Evolutionary conservation across 108 stramenopile genomes (phyloP).

Genomic region (Bacterosira constricta): DNA sequence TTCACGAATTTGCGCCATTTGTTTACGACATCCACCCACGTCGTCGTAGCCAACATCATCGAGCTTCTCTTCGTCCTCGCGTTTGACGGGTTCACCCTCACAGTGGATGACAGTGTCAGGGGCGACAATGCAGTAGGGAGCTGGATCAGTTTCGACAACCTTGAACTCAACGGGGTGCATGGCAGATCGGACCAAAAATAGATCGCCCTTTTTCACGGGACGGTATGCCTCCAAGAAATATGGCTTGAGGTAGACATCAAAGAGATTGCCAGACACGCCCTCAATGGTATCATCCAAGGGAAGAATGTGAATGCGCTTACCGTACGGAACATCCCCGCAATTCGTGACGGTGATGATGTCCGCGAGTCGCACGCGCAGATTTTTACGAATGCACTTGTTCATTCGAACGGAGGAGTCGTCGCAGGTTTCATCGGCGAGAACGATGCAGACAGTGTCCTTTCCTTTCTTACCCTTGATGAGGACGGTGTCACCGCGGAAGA

Average conservation of each 20-base stretch:
- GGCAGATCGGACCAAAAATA: constrained; percentile 96
- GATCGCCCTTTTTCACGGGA: constrained; percentile 98
- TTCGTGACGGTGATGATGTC: constrained; percentile 96
- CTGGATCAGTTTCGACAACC: constrained; percentile 98
- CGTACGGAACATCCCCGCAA: constrained; percentile 98
- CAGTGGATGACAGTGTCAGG: constrained; percentile 99
- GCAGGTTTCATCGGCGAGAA: constrained; percentile 95
- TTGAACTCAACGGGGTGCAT: constrained; percentile 99
- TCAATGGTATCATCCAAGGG: constrained; percentile 99
- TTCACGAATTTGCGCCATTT: constrained; percentile 99
- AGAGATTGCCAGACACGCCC: constrained; percentile 98
- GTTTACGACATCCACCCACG: constrained; percentile 98
- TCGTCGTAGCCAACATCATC: constrained; percentile 99
- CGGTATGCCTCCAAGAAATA: constrained; percentile 99
- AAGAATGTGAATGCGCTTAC: constrained; percentile 97
- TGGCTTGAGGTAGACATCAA: constrained; percentile 99
- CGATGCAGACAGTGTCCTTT: constrained; percentile 98
- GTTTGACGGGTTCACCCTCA: constrained; percentile 98
- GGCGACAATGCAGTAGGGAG: constrained; percentile 97
- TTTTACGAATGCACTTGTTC: constrained; percentile 99
- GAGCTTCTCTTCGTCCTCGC: constrained; percentile 97
- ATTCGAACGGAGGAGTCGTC: constrained; percentile 97
- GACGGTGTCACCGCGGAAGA: constrained; percentile 99
- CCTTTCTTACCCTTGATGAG: constrained; percentile 99
- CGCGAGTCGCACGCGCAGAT: constrained; percentile 94